These are phyloP conservation scores for Fraxinus nigra DNA, from an alignment of 305 asterid species.

Conservation along the genomic window DNA sequence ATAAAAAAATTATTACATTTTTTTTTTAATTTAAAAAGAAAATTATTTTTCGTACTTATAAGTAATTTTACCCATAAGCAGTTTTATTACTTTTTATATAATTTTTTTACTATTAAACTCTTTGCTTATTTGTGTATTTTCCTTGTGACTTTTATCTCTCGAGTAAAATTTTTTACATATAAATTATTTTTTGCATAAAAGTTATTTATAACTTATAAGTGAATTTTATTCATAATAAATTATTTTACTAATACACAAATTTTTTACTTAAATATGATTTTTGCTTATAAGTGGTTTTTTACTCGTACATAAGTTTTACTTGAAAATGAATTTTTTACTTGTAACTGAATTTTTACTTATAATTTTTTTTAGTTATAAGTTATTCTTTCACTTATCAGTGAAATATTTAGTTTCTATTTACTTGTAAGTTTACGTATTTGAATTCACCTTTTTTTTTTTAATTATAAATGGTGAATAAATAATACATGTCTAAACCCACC, in stretches of 20 bases:
- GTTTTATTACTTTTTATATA: background rate
- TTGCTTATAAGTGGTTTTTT: background rate
- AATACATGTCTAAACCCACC: background rate
- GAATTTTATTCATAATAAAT: background rate
- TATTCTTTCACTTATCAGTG: background rate
- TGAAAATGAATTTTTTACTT: too few relatives aligned
- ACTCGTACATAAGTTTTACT: background rate
- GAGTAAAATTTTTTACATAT: background rate
- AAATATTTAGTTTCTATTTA: background rate
- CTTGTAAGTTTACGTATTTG: background rate
- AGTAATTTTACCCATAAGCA: background rate
- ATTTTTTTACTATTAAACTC: background rate
- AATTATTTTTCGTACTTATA: background rate
- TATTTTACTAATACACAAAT: background rate
- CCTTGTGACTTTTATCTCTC: background rate
- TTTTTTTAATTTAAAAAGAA: too few relatives aligned
- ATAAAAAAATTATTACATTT: background rate
- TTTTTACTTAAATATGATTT: background rate
- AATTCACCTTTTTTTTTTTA: background rate
- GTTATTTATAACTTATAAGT: background rate
- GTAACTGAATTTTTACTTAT: too few relatives aligned
- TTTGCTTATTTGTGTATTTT: background rate
- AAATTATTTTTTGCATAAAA: background rate
- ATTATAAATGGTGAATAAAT: background rate
- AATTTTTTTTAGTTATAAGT: background rate